Conservation (phyloP, 2,329 filamentous ascomycete species). For the Sporothrix sp. region DNA sequence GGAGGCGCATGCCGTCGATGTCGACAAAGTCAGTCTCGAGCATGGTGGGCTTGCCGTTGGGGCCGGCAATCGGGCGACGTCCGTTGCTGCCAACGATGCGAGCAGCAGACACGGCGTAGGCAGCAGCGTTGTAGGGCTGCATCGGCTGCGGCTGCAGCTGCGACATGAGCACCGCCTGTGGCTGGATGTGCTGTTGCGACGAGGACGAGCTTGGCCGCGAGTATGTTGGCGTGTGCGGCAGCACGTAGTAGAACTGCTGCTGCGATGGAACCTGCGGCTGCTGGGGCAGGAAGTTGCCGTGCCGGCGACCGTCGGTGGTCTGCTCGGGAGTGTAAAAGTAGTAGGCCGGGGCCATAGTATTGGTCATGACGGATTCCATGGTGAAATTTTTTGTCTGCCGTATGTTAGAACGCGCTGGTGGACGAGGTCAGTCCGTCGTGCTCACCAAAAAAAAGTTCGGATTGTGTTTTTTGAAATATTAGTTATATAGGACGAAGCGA, state of each 20-base stretch:
- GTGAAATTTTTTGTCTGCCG: conserved; percentile 20
- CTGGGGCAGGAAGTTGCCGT: conserved; percentile 63
- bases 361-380: conserved; percentile 57
- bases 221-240: conserved; percentile 55
- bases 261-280: conserved; percentile 42
- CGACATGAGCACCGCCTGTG: conserved; percentile 30
- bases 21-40: conserved; percentile 66
- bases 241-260: conserved; percentile 15
- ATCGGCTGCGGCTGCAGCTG: conserved; percentile 35
- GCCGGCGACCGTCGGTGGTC: conserved; percentile 60
- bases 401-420: conserved; percentile 11
- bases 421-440: no score
- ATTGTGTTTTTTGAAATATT: conserved; percentile 13
- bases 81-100: conserved; percentile 37
- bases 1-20: conserved; percentile 57
- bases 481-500: conserved; percentile 2
- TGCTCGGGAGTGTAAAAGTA: conserved; percentile 81
- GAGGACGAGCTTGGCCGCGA: conserved; percentile 55
- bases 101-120: conserved; percentile 33
- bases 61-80: conserved; percentile 66
- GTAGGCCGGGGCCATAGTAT: conserved; percentile 60
- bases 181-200: conserved; percentile 40
- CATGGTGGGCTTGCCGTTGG: conserved; percentile 65
- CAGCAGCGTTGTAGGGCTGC: conserved; percentile 37
- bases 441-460: conserved; percentile 7